Evolutionary conservation across 2,329 filamentous ascomycete species (phyloP), one percentile per base, ranked within the genome.

Genomic region (Zopfia rhizophila): DNA sequence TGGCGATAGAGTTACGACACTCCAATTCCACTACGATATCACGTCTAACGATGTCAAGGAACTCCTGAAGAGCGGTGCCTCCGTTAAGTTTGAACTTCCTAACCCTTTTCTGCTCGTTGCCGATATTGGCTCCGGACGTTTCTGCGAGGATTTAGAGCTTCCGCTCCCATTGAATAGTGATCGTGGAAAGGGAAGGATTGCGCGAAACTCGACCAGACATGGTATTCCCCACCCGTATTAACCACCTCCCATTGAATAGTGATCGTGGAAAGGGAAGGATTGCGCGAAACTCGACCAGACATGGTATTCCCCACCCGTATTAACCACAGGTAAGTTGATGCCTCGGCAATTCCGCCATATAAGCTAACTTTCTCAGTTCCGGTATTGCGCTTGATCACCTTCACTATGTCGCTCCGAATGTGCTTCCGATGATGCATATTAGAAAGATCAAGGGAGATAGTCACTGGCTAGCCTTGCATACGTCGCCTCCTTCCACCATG

Each of bases 191-290:
- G 28, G 16, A 5, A 51, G 47, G 38, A 44, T 52, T 33, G 45
- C 48, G 1, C 44, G 45, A 4, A 52, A 48, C 10, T 49, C 40
- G 1, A 22, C 21, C 11, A 56, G 31, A 25, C 50, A 12, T 43
- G 49, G 29, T 45, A 14, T 45, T 14, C 21, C 50, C 18, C 24
- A 49, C 30, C 10, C 41, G 38, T 28, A 45, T 33, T 19, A 40
- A 21, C 12, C 14, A 17, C 16, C 55, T 25, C 13, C 37, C 30
- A 43, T 17, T 42, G 21, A 6, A 51, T 56, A n/a, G n/a, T n/a
- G n/a, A n/a, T n/a, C n/a, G n/a, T n/a, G n/a, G n/a, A n/a, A n/a
- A n/a, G n/a, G n/a, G n/a, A n/a, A n/a, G n/a, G n/a, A n/a, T n/a
- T n/a, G n/a, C n/a, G n/a, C n/a, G n/a, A n/a, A n/a, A 41, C 23